Evolutionary conservation across 495 filamentous ascomycete species (phyloP).

Genomic region (Aspergillus hancockii): DNA sequence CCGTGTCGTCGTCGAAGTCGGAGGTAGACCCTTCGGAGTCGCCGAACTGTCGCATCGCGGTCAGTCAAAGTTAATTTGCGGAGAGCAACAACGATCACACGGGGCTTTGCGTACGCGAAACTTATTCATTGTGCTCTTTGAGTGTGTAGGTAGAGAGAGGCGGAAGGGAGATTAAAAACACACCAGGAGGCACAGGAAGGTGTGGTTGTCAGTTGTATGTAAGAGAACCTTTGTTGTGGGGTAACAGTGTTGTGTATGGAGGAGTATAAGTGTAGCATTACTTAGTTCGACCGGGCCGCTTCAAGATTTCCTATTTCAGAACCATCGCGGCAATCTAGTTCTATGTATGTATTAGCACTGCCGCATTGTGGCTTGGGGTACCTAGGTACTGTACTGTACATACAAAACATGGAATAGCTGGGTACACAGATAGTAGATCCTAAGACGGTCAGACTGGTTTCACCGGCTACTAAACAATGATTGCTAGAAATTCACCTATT

Average conservation of each 20-base stretch:
- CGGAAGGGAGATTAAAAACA: background rate
- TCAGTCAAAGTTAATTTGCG: conserved; percentile 9
- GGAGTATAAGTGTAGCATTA: too few species aligned
- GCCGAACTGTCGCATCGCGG: conserved; percentile 41
- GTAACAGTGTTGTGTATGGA: too few species aligned
- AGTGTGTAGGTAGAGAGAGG: background rate
- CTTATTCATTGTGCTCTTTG: conserved; percentile 34
- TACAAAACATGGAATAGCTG: too few species aligned
- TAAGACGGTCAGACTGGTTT: too few species aligned
- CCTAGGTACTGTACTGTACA: too few species aligned
- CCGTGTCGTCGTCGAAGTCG: conserved; percentile 61
- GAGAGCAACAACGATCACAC: conserved; percentile 1
- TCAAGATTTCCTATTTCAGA: too few species aligned
- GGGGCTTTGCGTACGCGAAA: conserved; percentile 39
- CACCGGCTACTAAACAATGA: background rate
- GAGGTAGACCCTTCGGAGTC: conserved; percentile 53
- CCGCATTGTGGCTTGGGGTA: too few species aligned
- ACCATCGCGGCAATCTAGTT: background rate
- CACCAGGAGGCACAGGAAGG: background rate
- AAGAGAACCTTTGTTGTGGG: too few species aligned
- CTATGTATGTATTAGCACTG: too few species aligned
- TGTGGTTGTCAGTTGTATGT: too few species aligned
- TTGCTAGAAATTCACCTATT: background rate
- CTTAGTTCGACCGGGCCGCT: too few species aligned
- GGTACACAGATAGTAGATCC: too few species aligned